Evolutionary conservation across 768 basidiomycete genomes (phyloP), one percentile per base, ranked within the genome.

Genomic region (Agaricus sinodeliciosus): DNA sequence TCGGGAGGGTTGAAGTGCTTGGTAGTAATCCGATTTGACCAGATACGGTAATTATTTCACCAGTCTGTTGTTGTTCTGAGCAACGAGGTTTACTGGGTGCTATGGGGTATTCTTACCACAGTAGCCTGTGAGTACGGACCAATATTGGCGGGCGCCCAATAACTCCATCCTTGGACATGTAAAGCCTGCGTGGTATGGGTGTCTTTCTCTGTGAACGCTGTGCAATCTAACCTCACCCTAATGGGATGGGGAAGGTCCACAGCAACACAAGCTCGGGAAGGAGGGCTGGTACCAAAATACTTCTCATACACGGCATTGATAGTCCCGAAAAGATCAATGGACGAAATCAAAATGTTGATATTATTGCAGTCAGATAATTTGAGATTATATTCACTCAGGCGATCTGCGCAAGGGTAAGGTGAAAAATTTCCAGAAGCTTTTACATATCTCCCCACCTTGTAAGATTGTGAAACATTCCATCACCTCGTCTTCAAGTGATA

Each of bases 101-200:
- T 9, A 15, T 18, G 13, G 39, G 34, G 43, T 9, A 25, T 36
- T 40, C 44, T 47, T 69, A 94, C 95, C 48, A 76, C 73, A 58
- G 97, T 80, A 1, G 92, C 88, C 69, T 99, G 96, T 3, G 93
- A 96, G 67, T 99, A 99, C 3, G 96, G 96, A 0, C 96, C 96
- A 50, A 99, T 98, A 65, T 98, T 99, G 9, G 96, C 96, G 11
- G 96, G 94, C 25, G 94, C 96, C 96, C 96, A 99, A 63, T 98
- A 97, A 67, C 95, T 97, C 57, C 97, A 63, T 8, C 94, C 79
- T 67, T 98, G 96, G 2, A 99, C 96, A 63, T 99, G 96, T 42
- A 98, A 73, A 0, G 90, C 85, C 51, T 80, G 80, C 41, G 94
- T 72, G 51, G 81, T 76, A 4, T 61, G 46, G 5, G 62, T 44